Conservation (phyloP, 441 rosid species). For the Brassica balearica region DNA sequence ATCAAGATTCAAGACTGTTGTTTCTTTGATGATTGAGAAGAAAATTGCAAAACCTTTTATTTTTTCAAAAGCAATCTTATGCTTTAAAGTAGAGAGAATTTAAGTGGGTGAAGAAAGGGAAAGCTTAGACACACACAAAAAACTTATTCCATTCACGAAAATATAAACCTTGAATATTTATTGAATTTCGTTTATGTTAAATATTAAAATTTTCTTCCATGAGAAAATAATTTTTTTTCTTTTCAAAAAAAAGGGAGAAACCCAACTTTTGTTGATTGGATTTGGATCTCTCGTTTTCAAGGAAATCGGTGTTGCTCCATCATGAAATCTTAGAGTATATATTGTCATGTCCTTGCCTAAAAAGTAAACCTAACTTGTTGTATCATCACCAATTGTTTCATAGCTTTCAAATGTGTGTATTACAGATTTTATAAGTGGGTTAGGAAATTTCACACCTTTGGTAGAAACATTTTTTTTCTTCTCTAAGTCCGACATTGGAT, state of each 20-base stretch:
- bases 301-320: constrained; percentile 46
- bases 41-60: background rate
- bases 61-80: background rate
- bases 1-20: background rate
- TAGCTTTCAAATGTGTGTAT: constrained; percentile 20
- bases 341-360: constrained; percentile 39
- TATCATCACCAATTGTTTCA: constrained; percentile 29
- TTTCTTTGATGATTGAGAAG: constrained; percentile 1
- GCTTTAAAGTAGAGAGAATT: background rate
- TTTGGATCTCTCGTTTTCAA: constrained; percentile 52
- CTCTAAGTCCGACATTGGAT: background rate
- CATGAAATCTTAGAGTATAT: constrained; percentile 39
- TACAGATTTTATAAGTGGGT: background rate
- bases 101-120: background rate
- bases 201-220: background rate
- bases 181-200: background rate
- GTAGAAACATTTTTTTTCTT: background rate
- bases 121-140: background rate
- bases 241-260: too few species aligned
- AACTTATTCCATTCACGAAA: constrained; percentile 13
- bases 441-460: background rate
- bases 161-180: background rate
- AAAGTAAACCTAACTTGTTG: constrained; percentile 37
- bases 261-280: constrained; percentile 35
- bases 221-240: background rate